A percentile compares a stretch with the other conserved stretches of the same genome.
phyloP scores from a whole-genome alignment of 2,329 filamentous ascomycete species.

The Aulographum hederae region DNA sequence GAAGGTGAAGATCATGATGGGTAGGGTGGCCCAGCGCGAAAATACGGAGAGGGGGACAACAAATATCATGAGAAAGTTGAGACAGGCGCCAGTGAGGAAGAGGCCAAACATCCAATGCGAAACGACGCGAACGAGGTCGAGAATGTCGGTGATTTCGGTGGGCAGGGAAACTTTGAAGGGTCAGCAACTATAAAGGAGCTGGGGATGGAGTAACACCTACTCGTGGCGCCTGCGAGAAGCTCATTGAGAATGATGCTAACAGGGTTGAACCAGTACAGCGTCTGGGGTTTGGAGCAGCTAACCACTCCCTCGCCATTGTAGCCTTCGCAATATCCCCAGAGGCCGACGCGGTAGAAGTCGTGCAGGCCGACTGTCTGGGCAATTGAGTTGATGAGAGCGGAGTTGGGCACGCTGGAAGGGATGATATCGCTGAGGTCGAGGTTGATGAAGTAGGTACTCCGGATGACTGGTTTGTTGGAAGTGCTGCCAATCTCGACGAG shows the following conservation, averaged over 20 bases:
- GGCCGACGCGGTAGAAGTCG: conserved; percentile 83
- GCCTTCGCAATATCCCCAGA: conserved; percentile 88
- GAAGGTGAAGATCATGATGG: conserved; percentile 49
- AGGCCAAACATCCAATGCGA: conserved; percentile 81
- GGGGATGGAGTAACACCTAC: conserved; percentile 28
- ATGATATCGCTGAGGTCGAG: conserved; percentile 72
- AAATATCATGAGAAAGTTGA: conserved; percentile 58
- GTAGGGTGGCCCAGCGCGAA: conserved; percentile 39
- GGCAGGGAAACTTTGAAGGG: conserved; percentile 73
- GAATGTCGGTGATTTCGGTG: conserved; percentile 50
- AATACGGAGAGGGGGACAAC: conserved; percentile 34
- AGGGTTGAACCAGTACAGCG: conserved; percentile 81
- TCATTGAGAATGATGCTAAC: conserved; percentile 65
- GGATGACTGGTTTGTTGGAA: conserved; percentile 39
- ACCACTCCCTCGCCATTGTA: conserved; percentile 61
- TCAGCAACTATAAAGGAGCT: conserved; percentile 5
- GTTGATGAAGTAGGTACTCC: conserved; percentile 65
- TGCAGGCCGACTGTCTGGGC: conserved; percentile 73
- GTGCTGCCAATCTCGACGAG: conserved; percentile 67
- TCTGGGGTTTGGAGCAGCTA: conserved; percentile 49
- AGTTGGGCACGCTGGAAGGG: conserved; percentile 51
- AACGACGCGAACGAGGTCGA: conserved; percentile 54
- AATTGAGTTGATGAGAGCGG: conserved; percentile 65
- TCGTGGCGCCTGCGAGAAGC: conserved; percentile 63
- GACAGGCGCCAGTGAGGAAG: conserved; percentile 53